Conservation (phyloP, 352 stramenopile genomes). For the Chrysophaeum taylorii region DNA sequence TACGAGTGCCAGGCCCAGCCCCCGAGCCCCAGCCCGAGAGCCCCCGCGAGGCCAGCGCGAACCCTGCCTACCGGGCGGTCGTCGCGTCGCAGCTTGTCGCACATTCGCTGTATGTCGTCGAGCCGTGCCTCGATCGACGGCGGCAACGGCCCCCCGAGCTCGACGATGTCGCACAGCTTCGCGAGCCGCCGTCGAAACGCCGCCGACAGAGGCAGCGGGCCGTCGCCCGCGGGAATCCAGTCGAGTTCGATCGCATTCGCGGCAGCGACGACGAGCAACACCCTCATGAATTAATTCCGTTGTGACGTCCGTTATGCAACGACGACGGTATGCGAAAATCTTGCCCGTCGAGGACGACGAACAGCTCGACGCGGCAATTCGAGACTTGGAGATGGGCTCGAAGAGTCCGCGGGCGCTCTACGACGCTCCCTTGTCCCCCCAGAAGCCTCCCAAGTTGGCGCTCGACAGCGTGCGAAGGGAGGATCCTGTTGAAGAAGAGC, state of each 20-base stretch:
- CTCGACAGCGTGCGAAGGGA: no score
- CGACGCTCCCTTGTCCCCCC: no score
- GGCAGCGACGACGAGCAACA: no score
- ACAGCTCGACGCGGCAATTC: no score
- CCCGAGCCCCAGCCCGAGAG: background rate
- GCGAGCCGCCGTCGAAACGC: background rate
- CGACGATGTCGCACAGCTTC: conserved; percentile 9
- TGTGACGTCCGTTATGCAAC: no score
- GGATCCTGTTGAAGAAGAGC: no score
- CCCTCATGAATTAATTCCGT: no score
- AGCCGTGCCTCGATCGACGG: background rate
- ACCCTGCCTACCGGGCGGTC: background rate
- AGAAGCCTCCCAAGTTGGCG: no score
- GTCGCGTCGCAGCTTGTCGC: background rate
- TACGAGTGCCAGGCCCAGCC: background rate
- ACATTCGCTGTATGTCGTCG: conserved; percentile 1
- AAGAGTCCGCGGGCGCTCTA: no score
- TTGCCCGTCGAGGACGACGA: no score
- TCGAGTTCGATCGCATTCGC: background rate
- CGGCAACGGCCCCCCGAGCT: background rate
- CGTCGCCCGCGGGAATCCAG: conserved; percentile 5
- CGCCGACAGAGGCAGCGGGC: conserved; percentile 1
- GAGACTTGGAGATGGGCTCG: no score
- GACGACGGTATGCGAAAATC: no score
- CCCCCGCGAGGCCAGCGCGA: background rate